These are phyloP conservation scores for Globisporangium viniferum DNA, from an alignment of 352 stramenopile species.

Conservation along the genomic window DNA sequence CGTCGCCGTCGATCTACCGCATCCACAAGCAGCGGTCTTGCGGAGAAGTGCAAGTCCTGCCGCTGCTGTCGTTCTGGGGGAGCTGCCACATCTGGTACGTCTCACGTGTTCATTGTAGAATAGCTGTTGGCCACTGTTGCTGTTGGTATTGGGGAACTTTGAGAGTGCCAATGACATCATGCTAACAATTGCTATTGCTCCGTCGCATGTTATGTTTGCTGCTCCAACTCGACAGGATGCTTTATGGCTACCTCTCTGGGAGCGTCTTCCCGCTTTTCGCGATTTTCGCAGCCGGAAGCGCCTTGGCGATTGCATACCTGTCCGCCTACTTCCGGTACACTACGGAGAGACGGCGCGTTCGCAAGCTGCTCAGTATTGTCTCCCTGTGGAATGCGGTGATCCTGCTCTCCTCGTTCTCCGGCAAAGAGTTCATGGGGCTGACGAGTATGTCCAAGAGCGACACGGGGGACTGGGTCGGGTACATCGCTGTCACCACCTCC, in stretches of 20 bases:
- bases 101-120: too few relatives aligned
- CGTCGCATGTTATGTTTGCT: background rate
- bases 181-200: too few relatives aligned
- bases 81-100: too few relatives aligned
- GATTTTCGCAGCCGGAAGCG: constrained; percentile 19
- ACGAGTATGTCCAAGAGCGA: constrained; percentile 28
- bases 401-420: constrained; percentile 1
- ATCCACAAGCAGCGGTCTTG: constrained; percentile 34
- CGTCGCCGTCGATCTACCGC: constrained; percentile 29
- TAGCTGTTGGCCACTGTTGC: too few relatives aligned
- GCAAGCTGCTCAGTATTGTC: background rate
- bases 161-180: too few relatives aligned
- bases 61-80: constrained; percentile 23
- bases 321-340: constrained; percentile 30
- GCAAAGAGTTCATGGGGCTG: constrained; percentile 19
- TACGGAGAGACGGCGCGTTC: constrained; percentile 20
- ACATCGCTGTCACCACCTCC: constrained; percentile 24
- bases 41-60: constrained; percentile 32
- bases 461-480: constrained; percentile 26
- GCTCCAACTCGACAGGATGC: constrained; percentile 12
- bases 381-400: constrained; percentile 2
- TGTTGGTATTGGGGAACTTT: too few relatives aligned
- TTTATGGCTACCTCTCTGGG: constrained; percentile 12
- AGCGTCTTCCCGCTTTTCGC: constrained; percentile 12
- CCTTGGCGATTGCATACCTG: constrained; percentile 32